Conservation (phyloP, 345 rosid species). For the Eucalyptus globulus region DNA sequence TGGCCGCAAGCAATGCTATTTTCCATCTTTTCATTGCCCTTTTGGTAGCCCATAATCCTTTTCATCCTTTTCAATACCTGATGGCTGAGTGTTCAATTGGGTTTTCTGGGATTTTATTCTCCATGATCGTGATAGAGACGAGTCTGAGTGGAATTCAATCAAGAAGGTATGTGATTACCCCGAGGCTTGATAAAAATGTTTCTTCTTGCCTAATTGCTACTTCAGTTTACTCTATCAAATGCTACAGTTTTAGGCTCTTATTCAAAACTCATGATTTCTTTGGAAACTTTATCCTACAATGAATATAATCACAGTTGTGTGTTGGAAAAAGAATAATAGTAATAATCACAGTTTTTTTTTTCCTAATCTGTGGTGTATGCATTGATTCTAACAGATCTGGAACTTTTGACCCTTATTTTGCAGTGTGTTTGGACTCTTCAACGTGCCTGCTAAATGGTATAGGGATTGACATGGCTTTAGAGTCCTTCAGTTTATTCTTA, state of each 20-base stretch:
- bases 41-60: slow-evolving; percentile 55
- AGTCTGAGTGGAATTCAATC: slow-evolving; percentile 84
- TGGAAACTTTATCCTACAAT: not conserved
- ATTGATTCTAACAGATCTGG: not conserved
- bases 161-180: slow-evolving; percentile 52
- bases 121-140: slow-evolving; percentile 91
- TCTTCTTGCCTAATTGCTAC: not conserved
- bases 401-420: slow-evolving; percentile 12
- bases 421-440: slow-evolving; percentile 97
- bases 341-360: not conserved
- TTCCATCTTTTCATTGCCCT: slow-evolving; percentile 69
- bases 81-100: slow-evolving; percentile 87
- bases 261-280: not conserved
- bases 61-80: slow-evolving; percentile 17
- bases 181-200: not conserved
- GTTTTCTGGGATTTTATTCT: slow-evolving; percentile 87
- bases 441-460: slow-evolving; percentile 90
- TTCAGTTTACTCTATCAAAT: not conserved
- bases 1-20: slow-evolving; percentile 79
- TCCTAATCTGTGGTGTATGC: not conserved
- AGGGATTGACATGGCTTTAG: not conserved
- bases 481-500: not conserved
- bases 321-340: not conserved
- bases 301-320: not conserved
- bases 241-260: not conserved